A percentile compares a stretch with the other conserved stretches of the same genome.
Evolutionary conservation across 257 asterid genomes (phyloP).

Genomic region (Eustoma russellianum): DNA sequence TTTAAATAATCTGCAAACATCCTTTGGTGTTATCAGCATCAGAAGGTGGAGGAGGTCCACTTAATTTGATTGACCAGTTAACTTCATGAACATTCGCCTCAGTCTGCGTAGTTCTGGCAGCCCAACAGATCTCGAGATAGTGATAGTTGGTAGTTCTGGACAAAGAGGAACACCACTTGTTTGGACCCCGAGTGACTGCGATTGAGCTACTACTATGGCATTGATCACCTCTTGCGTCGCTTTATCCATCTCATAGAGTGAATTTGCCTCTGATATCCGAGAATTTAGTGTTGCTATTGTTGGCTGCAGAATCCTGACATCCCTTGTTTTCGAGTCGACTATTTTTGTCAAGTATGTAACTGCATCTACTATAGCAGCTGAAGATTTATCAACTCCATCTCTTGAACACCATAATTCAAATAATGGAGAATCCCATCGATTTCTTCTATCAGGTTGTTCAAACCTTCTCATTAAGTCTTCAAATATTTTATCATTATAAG

Average conservation of each 20-base stretch:
- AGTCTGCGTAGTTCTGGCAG: conserved; percentile 86
- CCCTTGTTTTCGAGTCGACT: conserved; percentile 77
- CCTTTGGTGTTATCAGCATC: conserved; percentile 82
- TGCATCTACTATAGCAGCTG: conserved; percentile 60
- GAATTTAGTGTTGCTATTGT: conserved; percentile 85
- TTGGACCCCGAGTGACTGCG: conserved; percentile 69
- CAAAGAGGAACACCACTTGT: conserved; percentile 51
- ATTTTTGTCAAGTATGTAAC: conserved; percentile 64
- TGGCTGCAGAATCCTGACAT: conserved; percentile 76
- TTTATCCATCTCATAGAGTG: conserved; percentile 84
- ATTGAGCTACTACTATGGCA: conserved; percentile 74
- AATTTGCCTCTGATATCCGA: conserved; percentile 52
- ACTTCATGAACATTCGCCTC: conserved; percentile 67
- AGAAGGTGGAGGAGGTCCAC: conserved; percentile 87
- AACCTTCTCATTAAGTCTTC: conserved; percentile 82
- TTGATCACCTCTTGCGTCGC: conserved; percentile 80
- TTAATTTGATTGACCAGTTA: conserved; percentile 85
- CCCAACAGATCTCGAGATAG: conserved; percentile 61
- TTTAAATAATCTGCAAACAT: conserved; percentile 97
- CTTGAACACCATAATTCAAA: conserved; percentile 70
- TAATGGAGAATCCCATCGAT: conserved; percentile 96
- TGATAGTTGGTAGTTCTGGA: conserved; percentile 54
- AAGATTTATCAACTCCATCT: conserved; percentile 57
- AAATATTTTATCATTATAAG: conserved; percentile 55
- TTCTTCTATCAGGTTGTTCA: conserved; percentile 84